Evolutionary conservation across 208 protist species (phyloP), one percentile per base, ranked within the genome.

Genomic region (Angomonas deanei): DNA sequence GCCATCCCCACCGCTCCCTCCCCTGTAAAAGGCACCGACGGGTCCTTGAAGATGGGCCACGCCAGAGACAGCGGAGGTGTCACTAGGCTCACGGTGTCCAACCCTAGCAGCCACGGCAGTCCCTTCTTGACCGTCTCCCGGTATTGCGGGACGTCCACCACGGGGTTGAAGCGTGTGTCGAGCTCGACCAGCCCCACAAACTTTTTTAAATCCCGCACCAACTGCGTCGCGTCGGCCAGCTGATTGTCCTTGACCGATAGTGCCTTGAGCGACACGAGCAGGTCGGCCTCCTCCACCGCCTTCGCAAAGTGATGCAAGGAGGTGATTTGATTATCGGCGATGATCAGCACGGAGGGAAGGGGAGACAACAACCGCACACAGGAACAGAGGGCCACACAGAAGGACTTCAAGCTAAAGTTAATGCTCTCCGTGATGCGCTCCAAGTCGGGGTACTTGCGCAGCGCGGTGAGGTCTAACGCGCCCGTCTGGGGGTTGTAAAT

Each of bases 391-490:
- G 86, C 89, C 0, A 74, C 50, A 62, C 86, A 96, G 54, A 96
- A 96, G 27, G 61, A 74, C 33, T 75, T 74, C 1, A 81, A 92
- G 65, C 93, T 92, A 57, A 93, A 93, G 72, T 96, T 84, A 49
- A 96, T 87, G 62, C 80, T 86, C 0, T 61, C 62, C 11, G 67
- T 55, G 3, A 93, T 82, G 34, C 74, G 54, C 30, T 63, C 54
- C 5, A 96, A 62, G 60, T 96, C 89, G 2, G 68, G 70, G 31
- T 78, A 72, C 11, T 64, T 23, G 0, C 62, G 47, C 28, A 96
- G 65, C n/a, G 70, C 50, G 2, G 72, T 81, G 28, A 96, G 68
- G 61, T 92, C 70, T 11, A 96, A 67, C 54, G 84, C 66, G 0
- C 76, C 75, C 2, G 42, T 62, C 6, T 80, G 64, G 3, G 76